A percentile compares a stretch with the other conserved stretches of the same genome.
Evolutionary conservation across 2,329 filamentous ascomycete species (phyloP).

Genomic region (Bipolaris gigantea): DNA sequence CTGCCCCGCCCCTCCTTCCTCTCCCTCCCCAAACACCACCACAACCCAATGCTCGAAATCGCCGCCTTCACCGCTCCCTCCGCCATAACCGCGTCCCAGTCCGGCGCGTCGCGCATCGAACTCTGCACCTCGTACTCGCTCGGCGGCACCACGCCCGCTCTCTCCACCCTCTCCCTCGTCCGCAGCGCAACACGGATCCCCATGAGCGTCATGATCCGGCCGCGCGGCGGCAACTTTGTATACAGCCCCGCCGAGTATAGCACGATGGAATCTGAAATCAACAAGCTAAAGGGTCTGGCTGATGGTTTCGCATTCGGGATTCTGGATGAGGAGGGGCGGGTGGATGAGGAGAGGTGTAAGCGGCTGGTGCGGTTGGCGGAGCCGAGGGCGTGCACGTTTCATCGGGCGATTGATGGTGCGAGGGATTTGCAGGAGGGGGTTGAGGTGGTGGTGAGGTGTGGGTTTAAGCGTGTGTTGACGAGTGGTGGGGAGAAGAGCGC

Average conservation of each 20-base stretch:
- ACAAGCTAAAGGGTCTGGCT: conserved; percentile 40
- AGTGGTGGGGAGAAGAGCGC: conserved; percentile 49
- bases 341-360: conserved; percentile 51
- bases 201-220: conserved; percentile 58
- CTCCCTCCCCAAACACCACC: neutral
- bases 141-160: conserved; percentile 50
- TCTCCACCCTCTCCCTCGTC: conserved; percentile 28
- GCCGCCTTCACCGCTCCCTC: conserved; percentile 53
- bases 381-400: conserved; percentile 56
- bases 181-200: conserved; percentile 43
- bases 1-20: neutral
- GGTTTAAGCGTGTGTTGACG: conserved; percentile 54
- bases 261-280: conserved; percentile 49
- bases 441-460: conserved; percentile 46
- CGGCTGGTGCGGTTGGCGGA: conserved; percentile 48
- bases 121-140: conserved; percentile 48
- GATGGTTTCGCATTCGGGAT: conserved; percentile 59
- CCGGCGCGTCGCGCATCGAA: conserved; percentile 56
- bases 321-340: conserved; percentile 31
- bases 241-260: conserved; percentile 49
- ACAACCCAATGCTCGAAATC: conserved; percentile 49
- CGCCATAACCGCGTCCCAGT: conserved; percentile 46
- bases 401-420: conserved; percentile 56
- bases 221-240: conserved; percentile 51
- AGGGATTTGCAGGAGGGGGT: conserved; percentile 35